Evolutionary conservation across 2,329 filamentous ascomycete species (phyloP).

Genomic region (Lecanicillium sp.): DNA sequence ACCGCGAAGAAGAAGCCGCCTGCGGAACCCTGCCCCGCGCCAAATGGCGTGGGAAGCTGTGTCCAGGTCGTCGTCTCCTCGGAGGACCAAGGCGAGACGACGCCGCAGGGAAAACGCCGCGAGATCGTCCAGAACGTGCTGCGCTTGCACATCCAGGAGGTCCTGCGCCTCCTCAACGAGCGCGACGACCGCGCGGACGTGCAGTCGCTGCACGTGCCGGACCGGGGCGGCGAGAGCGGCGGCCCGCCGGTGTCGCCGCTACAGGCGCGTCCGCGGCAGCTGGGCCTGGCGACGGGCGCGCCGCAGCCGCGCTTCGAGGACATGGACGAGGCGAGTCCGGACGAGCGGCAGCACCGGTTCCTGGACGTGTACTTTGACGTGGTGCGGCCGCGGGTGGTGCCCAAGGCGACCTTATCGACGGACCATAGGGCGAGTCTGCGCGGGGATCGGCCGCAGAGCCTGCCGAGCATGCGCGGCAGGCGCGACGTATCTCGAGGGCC

Average conservation of each 20-base stretch:
- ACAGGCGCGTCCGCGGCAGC: slow-evolving; percentile 7
- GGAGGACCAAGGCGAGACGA: slow-evolving; percentile 14
- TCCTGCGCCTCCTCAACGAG: slow-evolving; percentile 41
- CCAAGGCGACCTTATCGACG: slow-evolving; percentile 25
- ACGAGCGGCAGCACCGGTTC: slow-evolving; percentile 44
- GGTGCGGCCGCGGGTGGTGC: slow-evolving; percentile 36
- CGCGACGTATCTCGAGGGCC: slow-evolving; percentile 1
- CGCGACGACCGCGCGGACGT: slow-evolving; percentile 26
- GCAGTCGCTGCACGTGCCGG: slow-evolving; percentile 18
- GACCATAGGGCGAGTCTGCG: slow-evolving; percentile 22
- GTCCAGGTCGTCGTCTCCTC: slow-evolving; percentile 6
- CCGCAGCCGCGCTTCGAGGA: slow-evolving; percentile 34
- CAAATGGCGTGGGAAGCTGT: not conserved
- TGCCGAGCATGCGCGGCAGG: slow-evolving; percentile 14
- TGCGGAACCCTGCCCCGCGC: not conserved
- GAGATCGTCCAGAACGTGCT: slow-evolving; percentile 40
- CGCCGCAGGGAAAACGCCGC: slow-evolving; percentile 22
- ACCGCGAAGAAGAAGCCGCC: slow-evolving; percentile 24
- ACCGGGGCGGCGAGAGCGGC: not conserved
- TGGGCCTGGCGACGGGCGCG: slow-evolving; percentile 1
- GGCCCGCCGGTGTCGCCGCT: slow-evolving; percentile 14
- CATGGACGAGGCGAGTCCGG: slow-evolving; percentile 40
- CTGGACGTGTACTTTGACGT: slow-evolving; percentile 47
- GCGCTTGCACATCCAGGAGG: slow-evolving; percentile 44
- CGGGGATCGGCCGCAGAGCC: slow-evolving; percentile 19